Conservation (phyloP, 163 green algal species). For the Chloroidium sp. region DNA sequence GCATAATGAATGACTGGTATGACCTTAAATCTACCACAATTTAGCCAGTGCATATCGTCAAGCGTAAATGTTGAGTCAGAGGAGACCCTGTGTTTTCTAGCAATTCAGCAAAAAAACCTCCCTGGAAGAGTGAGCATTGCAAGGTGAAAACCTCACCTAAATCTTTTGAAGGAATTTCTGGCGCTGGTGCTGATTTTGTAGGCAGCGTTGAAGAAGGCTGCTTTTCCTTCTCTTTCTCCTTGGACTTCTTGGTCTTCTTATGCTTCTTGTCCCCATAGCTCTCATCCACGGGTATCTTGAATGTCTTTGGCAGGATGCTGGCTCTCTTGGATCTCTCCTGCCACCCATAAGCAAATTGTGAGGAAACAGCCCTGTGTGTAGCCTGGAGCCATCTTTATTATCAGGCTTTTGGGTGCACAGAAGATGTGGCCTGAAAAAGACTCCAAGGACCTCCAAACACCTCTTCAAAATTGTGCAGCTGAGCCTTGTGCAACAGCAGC, state of each 20-base stretch:
- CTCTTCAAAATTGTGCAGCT: too few relatives aligned
- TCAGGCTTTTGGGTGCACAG: too few relatives aligned
- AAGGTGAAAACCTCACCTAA: background rate
- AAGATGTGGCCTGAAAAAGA: too few relatives aligned
- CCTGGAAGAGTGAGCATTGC: background rate
- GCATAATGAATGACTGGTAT: too few relatives aligned
- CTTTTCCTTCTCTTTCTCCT: background rate
- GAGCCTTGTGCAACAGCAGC: too few relatives aligned
- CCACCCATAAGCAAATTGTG: background rate
- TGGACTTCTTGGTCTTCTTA: background rate
- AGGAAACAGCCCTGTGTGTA: background rate
- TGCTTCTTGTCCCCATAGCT: background rate
- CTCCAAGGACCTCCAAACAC: too few relatives aligned
- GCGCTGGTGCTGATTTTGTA: too few relatives aligned
- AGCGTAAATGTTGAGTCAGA: too few relatives aligned
- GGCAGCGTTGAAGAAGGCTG: background rate
- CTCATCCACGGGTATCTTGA: background rate
- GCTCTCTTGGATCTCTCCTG: background rate
- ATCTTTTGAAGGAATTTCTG: background rate
- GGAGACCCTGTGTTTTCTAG: too few relatives aligned
- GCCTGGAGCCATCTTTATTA: too few relatives aligned
- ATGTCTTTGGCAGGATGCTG: background rate
- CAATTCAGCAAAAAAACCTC: background rate
- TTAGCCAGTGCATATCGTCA: too few relatives aligned
- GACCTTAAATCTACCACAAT: too few relatives aligned